Evolutionary conservation across 805 yeast species (phyloP), one percentile per base, ranked within the genome.

Genomic region (Starmerella ratchasimensis): DNA sequence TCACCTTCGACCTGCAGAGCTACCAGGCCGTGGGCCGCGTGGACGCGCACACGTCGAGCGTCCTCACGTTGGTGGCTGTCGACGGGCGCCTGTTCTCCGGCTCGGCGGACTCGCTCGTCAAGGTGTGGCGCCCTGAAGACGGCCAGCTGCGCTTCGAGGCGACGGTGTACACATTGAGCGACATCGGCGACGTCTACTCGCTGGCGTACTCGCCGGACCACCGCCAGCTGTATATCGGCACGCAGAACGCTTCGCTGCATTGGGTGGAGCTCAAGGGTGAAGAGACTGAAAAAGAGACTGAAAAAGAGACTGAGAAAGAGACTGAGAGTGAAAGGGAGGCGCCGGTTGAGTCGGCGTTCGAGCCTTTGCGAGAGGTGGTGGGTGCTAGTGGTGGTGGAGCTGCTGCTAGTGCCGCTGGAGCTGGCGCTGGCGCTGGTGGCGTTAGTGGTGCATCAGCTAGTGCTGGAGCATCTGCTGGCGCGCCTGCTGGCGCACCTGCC

Each of bases 131-230:
- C 8, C 50, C 48, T 4, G 43, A 42, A 5, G n/a, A n/a, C n/a
- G 33, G 39, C 2, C 37, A 28, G 31, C 47, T 59, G 3, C 34
- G 31, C 26, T 44, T 50, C 22, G n/a, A 79, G 0, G 79, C 80
- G 49, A 79, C 93, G 0, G 72, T 86, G 6, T 88, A 88, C 56
- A 78, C 94, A 1, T 57, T 79, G 9, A 68, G 79, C 25, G 98
- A 88, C 60, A 78, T 88, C 36, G 98, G 98, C 35, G 98, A 88
- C 57, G 79, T 88, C 14, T 88, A 88, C 54, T 77, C 94, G 7
- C 60, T 88, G 24, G 70, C 74, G 6, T 82, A 90, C 74, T 66
- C 76, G 13, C 69, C 72, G 15, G 46, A 60, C 2, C 55, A 70
- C 9, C 67, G 74, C 33, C 72, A 81, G 0, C 63, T 88, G 3